Base-by-base conservation (phyloP, 352 stramenopile genomes). In the Saprolegnia parasitica region DNA sequence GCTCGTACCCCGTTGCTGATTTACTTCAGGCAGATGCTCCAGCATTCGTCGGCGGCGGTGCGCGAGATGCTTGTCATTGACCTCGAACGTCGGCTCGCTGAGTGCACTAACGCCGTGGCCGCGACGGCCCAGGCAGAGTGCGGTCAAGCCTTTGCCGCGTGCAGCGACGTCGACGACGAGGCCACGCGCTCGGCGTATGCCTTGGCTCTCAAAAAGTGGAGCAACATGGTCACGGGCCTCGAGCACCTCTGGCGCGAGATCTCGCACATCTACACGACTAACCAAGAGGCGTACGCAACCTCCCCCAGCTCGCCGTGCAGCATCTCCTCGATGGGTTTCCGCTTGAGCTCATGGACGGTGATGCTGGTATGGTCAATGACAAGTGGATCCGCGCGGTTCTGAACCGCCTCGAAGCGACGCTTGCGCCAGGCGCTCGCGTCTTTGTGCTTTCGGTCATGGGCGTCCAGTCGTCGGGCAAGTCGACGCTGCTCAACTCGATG, bases 391-490 rank as follows among this genome's bases (percentile, higher is more conserved):
- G 35, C 24, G 52, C 13, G 3, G 20, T 60, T 4, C 10, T 60
- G 13, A 4, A 11, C 52, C 9, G 3, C 8, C 52, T 60, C 1
- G 52, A n/a, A 2, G 52, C 4, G 1, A 60, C 20, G 11, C 20
- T 60, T 3, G 3, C 52, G 11, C 3, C 52, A 20, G 35, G 13
- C 35, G n/a, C 52, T 20, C 52, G 52, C 24, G 24, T 60, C 16
- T 60, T 60, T 60, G 52, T 60, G 35, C 35, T 60, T 4, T 60
- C 52, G 16, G 35, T 60, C 52, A 24, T 60, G n/a, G 52, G 52
- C 20, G 52, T 60, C 13, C 52, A 16, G 20, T 60, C 52, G 3
- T 60, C 52, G 24, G 52, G 52, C 24, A 60, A 60, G 35, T 60
- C 52, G 35, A 60, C 52, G 35, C 52, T 60, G 24, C 35, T 60